phyloP scores from a whole-genome alignment of 805 yeast species.

The Cephaloascus albidus region DNA sequence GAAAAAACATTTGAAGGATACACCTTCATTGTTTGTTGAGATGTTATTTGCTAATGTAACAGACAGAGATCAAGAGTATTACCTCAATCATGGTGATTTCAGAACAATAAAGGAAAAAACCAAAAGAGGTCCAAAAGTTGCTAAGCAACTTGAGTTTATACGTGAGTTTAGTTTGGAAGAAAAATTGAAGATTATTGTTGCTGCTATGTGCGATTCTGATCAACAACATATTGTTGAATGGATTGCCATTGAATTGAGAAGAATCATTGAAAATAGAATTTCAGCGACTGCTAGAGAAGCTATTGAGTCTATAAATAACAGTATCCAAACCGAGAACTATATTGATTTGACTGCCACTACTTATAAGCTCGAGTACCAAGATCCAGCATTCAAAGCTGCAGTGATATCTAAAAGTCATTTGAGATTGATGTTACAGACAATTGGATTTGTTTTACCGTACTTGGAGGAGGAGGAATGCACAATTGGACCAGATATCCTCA shows the following conservation, averaged over 20 bases:
- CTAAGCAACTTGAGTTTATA: conserved; percentile 23
- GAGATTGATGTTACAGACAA: conserved; percentile 20
- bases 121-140: conserved; percentile 14
- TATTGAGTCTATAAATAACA: conserved; percentile 1
- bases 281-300: conserved; percentile 6
- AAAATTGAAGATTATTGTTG: conserved; percentile 39
- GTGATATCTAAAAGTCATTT: background rate
- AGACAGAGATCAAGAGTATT: conserved; percentile 34
- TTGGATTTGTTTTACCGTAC: conserved; percentile 21
- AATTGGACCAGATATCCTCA: background rate
- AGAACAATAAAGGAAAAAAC: conserved; percentile 13
- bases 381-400: background rate
- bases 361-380: background rate
- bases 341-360: background rate
- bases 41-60: conserved; percentile 55
- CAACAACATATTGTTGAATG: conserved; percentile 32
- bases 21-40: conserved; percentile 53
- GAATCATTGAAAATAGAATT: conserved; percentile 15
- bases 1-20: conserved; percentile 32
- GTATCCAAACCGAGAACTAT: background rate
- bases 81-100: conserved; percentile 52
- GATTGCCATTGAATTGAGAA: conserved; percentile 26
- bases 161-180: conserved; percentile 27
- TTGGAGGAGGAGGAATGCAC: conserved; percentile 1
- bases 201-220: conserved; percentile 36